phyloP scores from a whole-genome alignment of 2,329 filamentous ascomycete genomes.

The Neonectria hederae region DNA sequence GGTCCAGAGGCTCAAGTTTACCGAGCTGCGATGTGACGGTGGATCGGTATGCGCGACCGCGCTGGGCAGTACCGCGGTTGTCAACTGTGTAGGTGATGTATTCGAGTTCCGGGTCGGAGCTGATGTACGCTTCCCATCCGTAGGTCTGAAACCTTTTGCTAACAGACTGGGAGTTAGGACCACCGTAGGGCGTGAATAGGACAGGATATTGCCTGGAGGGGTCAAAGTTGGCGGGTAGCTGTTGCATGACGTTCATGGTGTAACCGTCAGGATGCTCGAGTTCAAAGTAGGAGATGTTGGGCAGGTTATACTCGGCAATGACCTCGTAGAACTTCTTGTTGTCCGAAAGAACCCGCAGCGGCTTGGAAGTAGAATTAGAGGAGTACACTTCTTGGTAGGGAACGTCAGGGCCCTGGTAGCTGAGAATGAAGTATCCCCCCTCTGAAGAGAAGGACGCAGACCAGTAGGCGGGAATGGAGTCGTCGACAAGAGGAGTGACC shows the following conservation, averaged over 20 bases:
- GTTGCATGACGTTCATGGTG: slow-evolving; percentile 71
- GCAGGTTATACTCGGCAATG: slow-evolving; percentile 69
- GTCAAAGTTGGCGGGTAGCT: slow-evolving; percentile 72
- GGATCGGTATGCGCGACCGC: slow-evolving; percentile 70
- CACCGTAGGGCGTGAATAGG: slow-evolving; percentile 74
- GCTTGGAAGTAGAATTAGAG: slow-evolving; percentile 59
- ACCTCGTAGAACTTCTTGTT: slow-evolving; percentile 66
- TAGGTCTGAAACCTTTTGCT: slow-evolving; percentile 64
- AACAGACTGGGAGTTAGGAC: slow-evolving; percentile 70
- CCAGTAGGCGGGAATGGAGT: slow-evolving; percentile 67
- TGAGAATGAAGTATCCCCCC: slow-evolving; percentile 72
- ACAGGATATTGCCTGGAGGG: slow-evolving; percentile 70
- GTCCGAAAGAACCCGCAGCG: slow-evolving; percentile 67
- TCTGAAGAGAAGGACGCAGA: slow-evolving; percentile 71
- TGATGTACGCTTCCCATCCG: slow-evolving; percentile 70
- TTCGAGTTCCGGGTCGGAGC: slow-evolving; percentile 73
- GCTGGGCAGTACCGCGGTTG: slow-evolving; percentile 72
- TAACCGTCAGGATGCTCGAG: slow-evolving; percentile 70
- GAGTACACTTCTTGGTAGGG: slow-evolving; percentile 75
- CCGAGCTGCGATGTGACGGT: slow-evolving; percentile 68
- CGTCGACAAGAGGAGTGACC: slow-evolving; percentile 69
- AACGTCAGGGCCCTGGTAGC: slow-evolving; percentile 72
- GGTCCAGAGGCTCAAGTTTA: slow-evolving; percentile 70
- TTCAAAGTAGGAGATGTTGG: slow-evolving; percentile 71
- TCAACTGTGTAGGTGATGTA: slow-evolving; percentile 75